Evolutionary conservation across 192 early-diverging fungal genomes (phyloP).

Genomic region (Coemansia brasiliensis): DNA sequence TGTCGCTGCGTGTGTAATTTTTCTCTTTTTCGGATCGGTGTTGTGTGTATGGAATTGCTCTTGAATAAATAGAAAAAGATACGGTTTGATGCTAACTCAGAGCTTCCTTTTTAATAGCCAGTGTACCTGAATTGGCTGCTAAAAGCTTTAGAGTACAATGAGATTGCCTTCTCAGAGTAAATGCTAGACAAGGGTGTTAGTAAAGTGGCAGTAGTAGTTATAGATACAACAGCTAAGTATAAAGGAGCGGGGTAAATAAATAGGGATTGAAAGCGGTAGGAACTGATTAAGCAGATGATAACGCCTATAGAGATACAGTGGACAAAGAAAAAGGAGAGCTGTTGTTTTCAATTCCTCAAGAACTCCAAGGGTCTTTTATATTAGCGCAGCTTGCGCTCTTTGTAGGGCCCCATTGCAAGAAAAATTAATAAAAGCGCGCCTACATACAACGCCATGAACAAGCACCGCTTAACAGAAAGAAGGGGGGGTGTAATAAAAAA

Average conservation of each 20-base stretch:
- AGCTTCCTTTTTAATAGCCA: too few species aligned
- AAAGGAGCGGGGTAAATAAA: too few species aligned
- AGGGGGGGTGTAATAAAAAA: slow-evolving; percentile 4
- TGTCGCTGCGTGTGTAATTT: slow-evolving; percentile 9
- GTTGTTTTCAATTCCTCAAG: slow-evolving; percentile 3
- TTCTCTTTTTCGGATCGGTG: background rate
- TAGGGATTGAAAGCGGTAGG: background rate
- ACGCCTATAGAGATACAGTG: background rate
- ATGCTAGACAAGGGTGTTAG: too few species aligned
- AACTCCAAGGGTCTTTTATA: slow-evolving; percentile 2
- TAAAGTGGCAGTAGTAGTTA: too few species aligned
- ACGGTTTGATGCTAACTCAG: background rate
- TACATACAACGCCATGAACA: slow-evolving; percentile 13
- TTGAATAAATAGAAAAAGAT: background rate
- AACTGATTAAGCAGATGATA: slow-evolving; percentile 6
- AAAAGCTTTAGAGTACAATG: too few species aligned
- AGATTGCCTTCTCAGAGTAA: too few species aligned
- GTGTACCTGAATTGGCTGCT: too few species aligned
- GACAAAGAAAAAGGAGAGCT: background rate
- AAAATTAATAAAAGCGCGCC: slow-evolving; percentile 28
- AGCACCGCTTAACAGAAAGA: slow-evolving; percentile 10
- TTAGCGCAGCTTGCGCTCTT: slow-evolving; percentile 4
- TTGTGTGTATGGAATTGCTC: slow-evolving; percentile 4
- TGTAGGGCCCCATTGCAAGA: slow-evolving; percentile 10
- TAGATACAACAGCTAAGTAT: too few species aligned